Conservation (phyloP, 140 eudicot species). For the Stevia rebaudiana region DNA sequence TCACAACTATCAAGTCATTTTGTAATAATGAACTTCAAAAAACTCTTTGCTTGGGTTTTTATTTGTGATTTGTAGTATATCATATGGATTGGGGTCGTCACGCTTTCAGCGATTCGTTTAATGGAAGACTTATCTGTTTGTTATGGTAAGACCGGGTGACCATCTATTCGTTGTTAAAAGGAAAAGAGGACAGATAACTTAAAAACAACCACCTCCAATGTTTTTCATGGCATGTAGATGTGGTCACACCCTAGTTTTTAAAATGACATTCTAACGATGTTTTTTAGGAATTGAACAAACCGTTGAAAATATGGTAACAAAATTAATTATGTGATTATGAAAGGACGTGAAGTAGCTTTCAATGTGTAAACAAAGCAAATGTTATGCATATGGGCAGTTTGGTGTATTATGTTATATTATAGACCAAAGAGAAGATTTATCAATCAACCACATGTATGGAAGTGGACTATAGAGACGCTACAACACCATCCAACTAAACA, state of each 20-base stretch:
- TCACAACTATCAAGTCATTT: too few relatives aligned
- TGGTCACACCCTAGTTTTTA: not conserved
- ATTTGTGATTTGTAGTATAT: not conserved
- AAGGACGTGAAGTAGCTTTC: constrained; percentile 25
- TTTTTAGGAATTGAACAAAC: not conserved
- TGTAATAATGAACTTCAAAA: too few relatives aligned
- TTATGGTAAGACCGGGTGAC: too few relatives aligned
- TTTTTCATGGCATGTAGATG: not conserved
- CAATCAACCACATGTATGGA: constrained; percentile 11
- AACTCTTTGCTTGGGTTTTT: not conserved
- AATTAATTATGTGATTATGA: constrained; percentile 15
- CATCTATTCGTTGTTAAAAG: too few relatives aligned
- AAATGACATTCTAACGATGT: not conserved
- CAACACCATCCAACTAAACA: too few relatives aligned
- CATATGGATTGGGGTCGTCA: too few relatives aligned
- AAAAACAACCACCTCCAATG: not conserved
- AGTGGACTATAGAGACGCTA: too few relatives aligned
- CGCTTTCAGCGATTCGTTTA: too few relatives aligned
- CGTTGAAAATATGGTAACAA: not conserved
- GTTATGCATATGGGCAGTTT: constrained; percentile 11
- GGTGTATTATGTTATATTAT: not conserved
- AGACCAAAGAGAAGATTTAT: not conserved
- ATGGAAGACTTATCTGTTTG: too few relatives aligned
- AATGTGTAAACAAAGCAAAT: constrained; percentile 15
- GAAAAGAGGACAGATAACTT: too few relatives aligned